Conservation (phyloP, 352 stramenopile species). For the Phytophthora aleatoria region DNA sequence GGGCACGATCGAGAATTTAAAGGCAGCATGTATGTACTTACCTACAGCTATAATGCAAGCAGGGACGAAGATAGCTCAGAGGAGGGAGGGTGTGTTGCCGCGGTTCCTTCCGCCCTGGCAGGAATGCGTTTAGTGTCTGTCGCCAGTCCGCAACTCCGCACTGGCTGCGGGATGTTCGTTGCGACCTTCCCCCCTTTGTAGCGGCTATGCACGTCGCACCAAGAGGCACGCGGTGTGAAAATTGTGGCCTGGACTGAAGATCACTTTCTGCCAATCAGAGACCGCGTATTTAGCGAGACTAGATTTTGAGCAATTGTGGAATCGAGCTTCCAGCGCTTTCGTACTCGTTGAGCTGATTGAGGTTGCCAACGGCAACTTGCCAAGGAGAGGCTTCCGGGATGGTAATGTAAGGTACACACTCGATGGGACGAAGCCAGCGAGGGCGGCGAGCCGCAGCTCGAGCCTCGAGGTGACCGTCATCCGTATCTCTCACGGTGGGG, state of each 20-base stretch:
- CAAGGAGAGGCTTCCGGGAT: slow-evolving; percentile 5
- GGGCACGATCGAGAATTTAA: background rate
- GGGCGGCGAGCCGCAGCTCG: background rate
- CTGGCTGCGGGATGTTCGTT: slow-evolving; percentile 10
- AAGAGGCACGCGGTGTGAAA: slow-evolving; percentile 28
- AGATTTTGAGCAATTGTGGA: slow-evolving; percentile 2
- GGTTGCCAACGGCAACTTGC: background rate
- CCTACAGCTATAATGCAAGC: background rate
- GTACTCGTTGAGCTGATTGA: slow-evolving; percentile 5
- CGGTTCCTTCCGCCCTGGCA: slow-evolving; percentile 12
- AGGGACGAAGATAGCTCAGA: background rate
- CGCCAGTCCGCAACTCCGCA: slow-evolving; percentile 8
- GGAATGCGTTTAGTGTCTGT: slow-evolving; percentile 7
- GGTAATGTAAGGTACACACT: slow-evolving; percentile 1
- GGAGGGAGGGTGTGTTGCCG: background rate
- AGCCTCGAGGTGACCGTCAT: slow-evolving; percentile 13
- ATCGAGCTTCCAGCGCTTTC: background rate
- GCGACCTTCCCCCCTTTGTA: slow-evolving; percentile 26
- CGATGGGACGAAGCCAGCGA: slow-evolving; percentile 25
- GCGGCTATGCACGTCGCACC: slow-evolving; percentile 15
- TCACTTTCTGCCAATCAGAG: slow-evolving; percentile 19
- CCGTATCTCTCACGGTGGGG: slow-evolving; percentile 24
- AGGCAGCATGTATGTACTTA: background rate
- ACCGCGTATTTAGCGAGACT: background rate
- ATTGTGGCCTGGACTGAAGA: slow-evolving; percentile 19